Percentiles rank a stretch among this genome's conserved stretches.
Conservation (phyloP, 1,139 yeast species). For the Schwanniomyces etchellsii region DNA sequence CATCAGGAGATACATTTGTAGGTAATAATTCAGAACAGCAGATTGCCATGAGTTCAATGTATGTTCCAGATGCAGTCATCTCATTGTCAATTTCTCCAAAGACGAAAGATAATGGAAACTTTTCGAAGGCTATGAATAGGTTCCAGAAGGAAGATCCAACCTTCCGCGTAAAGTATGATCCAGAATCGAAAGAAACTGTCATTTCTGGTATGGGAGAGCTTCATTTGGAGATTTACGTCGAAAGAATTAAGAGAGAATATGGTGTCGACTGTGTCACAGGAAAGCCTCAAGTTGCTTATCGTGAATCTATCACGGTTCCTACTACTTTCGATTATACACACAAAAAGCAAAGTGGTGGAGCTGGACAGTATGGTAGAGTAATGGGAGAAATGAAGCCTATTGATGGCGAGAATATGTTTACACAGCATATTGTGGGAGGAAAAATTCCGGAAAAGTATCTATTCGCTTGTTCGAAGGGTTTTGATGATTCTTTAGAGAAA, state of each 20-base stretch:
- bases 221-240: conserved; percentile 94
- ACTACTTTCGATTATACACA: conserved; percentile 90
- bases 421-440: conserved; percentile 92
- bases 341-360: conserved; percentile 98
- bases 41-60: conserved; percentile 95
- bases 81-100: conserved; percentile 88
- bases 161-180: conserved; percentile 84
- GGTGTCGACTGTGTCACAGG: conserved; percentile 95
- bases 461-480: conserved; percentile 93
- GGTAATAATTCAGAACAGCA: conserved; percentile 61
- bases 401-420: conserved; percentile 66
- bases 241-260: conserved; percentile 96
- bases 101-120: conserved; percentile 75
- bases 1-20: conserved; percentile 98
- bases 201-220: conserved; percentile 99
- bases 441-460: conserved; percentile 93
- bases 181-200: conserved; percentile 91
- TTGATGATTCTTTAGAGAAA: conserved; percentile 90
- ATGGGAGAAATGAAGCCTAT: conserved; percentile 75
- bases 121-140: conserved; percentile 93
- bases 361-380: conserved; percentile 98
- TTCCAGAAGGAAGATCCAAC: conserved; percentile 99
- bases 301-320: conserved; percentile 79
- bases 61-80: conserved; percentile 96
- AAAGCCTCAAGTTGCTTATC: conserved; percentile 95